Evolutionary conservation across 129 eudicot genomes (phyloP), one percentile per base, ranked within the genome.

Genomic region (Artemisia tridentata): DNA sequence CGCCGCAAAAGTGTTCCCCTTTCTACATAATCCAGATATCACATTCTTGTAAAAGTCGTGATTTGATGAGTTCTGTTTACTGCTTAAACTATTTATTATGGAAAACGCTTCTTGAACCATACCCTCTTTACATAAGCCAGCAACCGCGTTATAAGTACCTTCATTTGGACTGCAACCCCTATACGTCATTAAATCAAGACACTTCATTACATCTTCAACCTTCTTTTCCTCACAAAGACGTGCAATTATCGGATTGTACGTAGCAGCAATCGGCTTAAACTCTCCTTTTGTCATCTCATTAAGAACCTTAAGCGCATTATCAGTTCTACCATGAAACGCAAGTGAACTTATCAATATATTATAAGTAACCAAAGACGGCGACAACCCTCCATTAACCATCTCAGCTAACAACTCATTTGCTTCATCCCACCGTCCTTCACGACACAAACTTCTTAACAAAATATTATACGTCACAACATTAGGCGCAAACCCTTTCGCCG

Each of bases 31-130:
- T 54, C 85, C 83, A 0, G 85, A 73, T 52, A 93, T 72, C 47
- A 93, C 92, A 49, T 67, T 71, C 60, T 79, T 80, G 68, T 80
- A 89, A 69, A 83, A 87, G 17, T 87, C 90, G 8, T 85, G 85
- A 55, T 51, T 65, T n/a, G 85, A 76, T 1, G 80, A 75, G 45
- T 80, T 81, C 19, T 84, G 91, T 55, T 72, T 86, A 45, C 64
- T 80, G 65, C 88, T 69, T 69, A 93, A 79, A 71, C 83, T 74
- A 21, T 85, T 83, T 13, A 93, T 75, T 46, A 89, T 87, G 7
- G 92, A 83, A 31, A 87, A 89, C 20, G 96, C 92, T 84, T 93
- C 92, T 23, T 80, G 85, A 46, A 80, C 96, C 93, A 85, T 73
- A 3, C 92, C 86, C 57, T 73, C 80, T 53, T 82, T 75, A 57